Percentiles rank a stretch among this genome's conserved stretches.
Conservation (phyloP, 164 flowering plant species). For the Chimonanthus salicifolius region DNA sequence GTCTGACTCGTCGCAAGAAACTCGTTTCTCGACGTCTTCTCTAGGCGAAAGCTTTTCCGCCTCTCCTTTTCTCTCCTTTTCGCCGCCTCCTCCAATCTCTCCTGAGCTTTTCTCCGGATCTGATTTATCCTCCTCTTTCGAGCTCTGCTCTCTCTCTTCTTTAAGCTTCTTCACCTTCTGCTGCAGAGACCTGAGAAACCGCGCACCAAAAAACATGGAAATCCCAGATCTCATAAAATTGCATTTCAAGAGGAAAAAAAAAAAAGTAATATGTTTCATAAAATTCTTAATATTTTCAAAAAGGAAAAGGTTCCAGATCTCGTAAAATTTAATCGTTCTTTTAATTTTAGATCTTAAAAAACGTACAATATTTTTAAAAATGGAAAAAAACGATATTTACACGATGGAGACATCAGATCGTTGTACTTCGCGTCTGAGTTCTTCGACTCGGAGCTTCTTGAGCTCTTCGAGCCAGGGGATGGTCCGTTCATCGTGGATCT, state of each 20-base stretch:
- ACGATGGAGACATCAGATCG: conserved; percentile 74
- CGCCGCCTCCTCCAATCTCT: neutral
- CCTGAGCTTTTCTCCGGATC: conserved; percentile 43
- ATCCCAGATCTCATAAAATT: neutral
- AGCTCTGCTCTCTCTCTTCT: conserved; percentile 53
- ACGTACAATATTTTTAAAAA: neutral
- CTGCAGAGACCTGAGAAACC: conserved; percentile 61
- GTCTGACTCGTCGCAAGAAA: conserved; percentile 25
- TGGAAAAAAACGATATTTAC: conserved; percentile 27
- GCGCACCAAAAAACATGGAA: neutral
- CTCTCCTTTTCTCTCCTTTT: conserved; percentile 1
- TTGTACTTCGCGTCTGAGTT: conserved; percentile 61
- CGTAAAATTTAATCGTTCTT: no score
- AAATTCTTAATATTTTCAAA: neutral
- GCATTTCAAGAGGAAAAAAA: neutral
- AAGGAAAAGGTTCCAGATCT: neutral
- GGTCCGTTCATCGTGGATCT: neutral
- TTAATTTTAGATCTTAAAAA: neutral
- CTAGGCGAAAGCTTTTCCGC: conserved; percentile 3
- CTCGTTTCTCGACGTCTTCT: neutral
- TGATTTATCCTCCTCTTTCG: conserved; percentile 26
- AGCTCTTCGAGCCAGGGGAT: conserved; percentile 72
- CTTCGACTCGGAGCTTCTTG: conserved; percentile 62
- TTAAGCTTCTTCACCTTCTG: conserved; percentile 62
- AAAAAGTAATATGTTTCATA: neutral